Percentiles rank a stretch among this genome's conserved stretches.
Evolutionary conservation across 352 stramenopile species (phyloP).

Genomic region (Hyaloperonospora brassicae): DNA sequence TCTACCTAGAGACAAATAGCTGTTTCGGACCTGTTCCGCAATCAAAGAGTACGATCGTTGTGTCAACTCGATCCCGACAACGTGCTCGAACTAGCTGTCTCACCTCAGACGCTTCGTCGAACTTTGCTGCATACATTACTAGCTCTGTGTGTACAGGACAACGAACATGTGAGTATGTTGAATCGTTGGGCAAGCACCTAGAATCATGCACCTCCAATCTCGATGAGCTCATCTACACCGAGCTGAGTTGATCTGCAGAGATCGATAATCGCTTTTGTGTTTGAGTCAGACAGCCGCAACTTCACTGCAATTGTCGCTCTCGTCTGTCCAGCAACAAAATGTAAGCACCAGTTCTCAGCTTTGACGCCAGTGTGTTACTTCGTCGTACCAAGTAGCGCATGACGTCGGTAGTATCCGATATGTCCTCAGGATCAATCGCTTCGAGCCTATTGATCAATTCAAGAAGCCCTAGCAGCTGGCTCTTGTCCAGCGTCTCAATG

Average conservation of each 20-base stretch:
- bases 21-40: conserved; percentile 33
- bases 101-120: conserved; percentile 43
- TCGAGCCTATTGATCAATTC: conserved; percentile 37
- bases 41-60: conserved; percentile 2
- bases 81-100: neutral
- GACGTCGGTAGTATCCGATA: conserved; percentile 12
- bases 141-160: conserved; percentile 47
- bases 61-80: neutral
- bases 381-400: conserved; percentile 32
- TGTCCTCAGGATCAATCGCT: conserved; percentile 11
- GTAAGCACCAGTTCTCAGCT: neutral
- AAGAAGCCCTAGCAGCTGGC: conserved; percentile 30
- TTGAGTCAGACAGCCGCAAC: conserved; percentile 46
- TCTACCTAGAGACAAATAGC: conserved; percentile 46
- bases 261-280: conserved; percentile 42
- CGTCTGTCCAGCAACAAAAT: conserved; percentile 20
- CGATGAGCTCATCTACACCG: conserved; percentile 30
- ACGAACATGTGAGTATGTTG: neutral
- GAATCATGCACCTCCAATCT: conserved; percentile 41
- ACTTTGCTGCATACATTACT: conserved; percentile 46
- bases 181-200: neutral
- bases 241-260: conserved; percentile 40
- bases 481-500: conserved; percentile 40
- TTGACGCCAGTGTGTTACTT: neutral
- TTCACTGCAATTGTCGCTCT: conserved; percentile 49